A percentile compares a stretch with the other conserved stretches of the same genome.
These are phyloP conservation scores for Lagenidium giganteum DNA, from an alignment of 352 stramenopile species.

Conservation along the genomic window DNA sequence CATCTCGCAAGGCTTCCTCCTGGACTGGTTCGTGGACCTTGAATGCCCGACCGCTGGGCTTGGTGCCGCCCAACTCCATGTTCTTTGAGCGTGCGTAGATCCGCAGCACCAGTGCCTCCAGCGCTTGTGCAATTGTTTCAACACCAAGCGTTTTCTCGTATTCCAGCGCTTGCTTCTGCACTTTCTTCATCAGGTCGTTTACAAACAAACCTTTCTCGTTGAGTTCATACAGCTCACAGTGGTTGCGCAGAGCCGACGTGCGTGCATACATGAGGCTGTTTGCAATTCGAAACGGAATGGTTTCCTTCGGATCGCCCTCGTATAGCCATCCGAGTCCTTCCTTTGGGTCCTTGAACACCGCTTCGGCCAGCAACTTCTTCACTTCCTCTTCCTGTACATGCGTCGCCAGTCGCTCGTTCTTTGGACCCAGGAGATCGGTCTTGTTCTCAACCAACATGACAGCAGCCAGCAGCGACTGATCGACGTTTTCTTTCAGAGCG, in stretches of 20 bases:
- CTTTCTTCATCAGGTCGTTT: conserved; percentile 21
- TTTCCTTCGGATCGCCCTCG: conserved; percentile 31
- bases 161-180: conserved; percentile 26
- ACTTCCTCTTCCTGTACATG: conserved; percentile 49
- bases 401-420: conserved; percentile 23
- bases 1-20: no score
- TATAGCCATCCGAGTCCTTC: conserved; percentile 50
- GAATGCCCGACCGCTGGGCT: conserved; percentile 38
- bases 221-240: conserved; percentile 55
- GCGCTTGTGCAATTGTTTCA: conserved; percentile 38
- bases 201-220: conserved; percentile 32
- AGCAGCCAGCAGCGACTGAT: conserved; percentile 40
- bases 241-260: conserved; percentile 50
- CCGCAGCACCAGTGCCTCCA: conserved; percentile 57
- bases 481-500: conserved; percentile 57
- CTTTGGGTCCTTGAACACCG: conserved; percentile 46
- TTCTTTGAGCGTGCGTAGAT: conserved; percentile 70
- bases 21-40: conserved; percentile 30
- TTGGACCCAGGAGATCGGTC: conserved; percentile 39
- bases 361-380: conserved; percentile 34
- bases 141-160: conserved; percentile 44
- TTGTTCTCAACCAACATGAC: conserved; percentile 79
- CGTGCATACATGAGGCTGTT: conserved; percentile 68
- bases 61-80: conserved; percentile 37
- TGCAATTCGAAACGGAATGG: conserved; percentile 43